Base-by-base conservation (phyloP, 148 eudicot species). In the Rhododendron molle region DNA sequence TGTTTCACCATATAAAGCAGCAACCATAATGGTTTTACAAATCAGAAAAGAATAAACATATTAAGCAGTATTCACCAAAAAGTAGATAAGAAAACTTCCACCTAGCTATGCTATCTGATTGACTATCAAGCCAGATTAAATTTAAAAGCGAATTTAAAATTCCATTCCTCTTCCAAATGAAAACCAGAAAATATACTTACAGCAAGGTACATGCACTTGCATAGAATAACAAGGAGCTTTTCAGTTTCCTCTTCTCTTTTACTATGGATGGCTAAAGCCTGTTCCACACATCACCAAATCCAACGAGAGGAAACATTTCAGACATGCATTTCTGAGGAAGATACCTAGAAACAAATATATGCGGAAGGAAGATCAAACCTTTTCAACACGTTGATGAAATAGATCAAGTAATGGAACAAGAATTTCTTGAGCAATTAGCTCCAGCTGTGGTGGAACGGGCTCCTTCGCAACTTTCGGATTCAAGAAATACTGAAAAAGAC, bases 391-490 rank as follows among this genome's bases (percentile, higher is more conserved):
- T 32, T 58, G 87, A 84, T 94, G 95, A 83, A 93, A 91, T 49
- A 90, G 80, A 46, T 90, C 81, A 82, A 94, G 73, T 85, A 93
- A 85, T 82, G 98, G 98, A 47, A 89, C 93, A 73, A 94, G 85
- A 78, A 94, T 89, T 85, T 94, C 94, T 83, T 86, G 86, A 58
- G 93, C 91, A 85, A 94, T 90, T 44, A 86, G 89, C 90, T 94
- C 93, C 76, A 94, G 87, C 91, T 92, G 94, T 36, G 86, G 89
- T 28, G 98, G 98, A 85, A 93, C 92, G 3, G 96, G 94, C 89
- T 94, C 98, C 91, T 91, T 94, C 8, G 92, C 91, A 58, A 92
- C 85, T 93, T 94, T 93, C 40, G 96, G 98, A 86, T 94, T 93
- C 89, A 93, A 86, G 83, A 94, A 94, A 80, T 94, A 94, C 96